Evolutionary conservation across 495 filamentous ascomycete species (phyloP).

Genomic region (Immersiella caudata): DNA sequence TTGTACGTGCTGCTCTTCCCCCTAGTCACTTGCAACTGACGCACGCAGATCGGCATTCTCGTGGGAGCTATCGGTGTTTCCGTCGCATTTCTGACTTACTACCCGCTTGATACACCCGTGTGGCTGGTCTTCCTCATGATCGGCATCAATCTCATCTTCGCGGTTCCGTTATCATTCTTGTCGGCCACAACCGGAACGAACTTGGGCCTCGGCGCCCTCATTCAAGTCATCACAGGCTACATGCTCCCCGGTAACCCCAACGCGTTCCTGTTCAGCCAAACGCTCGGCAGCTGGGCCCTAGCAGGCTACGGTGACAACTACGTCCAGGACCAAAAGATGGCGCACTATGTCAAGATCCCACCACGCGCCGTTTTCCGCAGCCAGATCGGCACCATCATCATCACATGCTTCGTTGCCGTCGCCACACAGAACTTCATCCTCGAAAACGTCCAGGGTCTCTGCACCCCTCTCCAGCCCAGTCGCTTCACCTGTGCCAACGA

Average conservation of each 20-base stretch:
- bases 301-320: slow-evolving; percentile 41
- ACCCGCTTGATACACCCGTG: slow-evolving; percentile 41
- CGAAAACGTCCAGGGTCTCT: slow-evolving; percentile 35
- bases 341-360: slow-evolving; percentile 39
- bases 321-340: slow-evolving; percentile 46
- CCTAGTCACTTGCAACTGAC: not conserved
- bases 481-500: slow-evolving; percentile 41
- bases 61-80: slow-evolving; percentile 53
- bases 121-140: slow-evolving; percentile 43
- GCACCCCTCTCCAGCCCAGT: slow-evolving; percentile 33
- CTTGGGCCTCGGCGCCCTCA: slow-evolving; percentile 35
- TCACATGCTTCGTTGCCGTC: slow-evolving; percentile 39
- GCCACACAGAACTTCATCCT: slow-evolving; percentile 38
- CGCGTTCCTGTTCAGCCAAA: slow-evolving; percentile 39
- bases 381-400: slow-evolving; percentile 40
- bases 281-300: slow-evolving; percentile 39
- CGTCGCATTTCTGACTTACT: slow-evolving; percentile 55
- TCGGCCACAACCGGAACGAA: slow-evolving; percentile 44
- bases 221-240: slow-evolving; percentile 42
- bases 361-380: slow-evolving; percentile 36
- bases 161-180: slow-evolving; percentile 42
- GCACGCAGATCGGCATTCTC: slow-evolving; percentile 36
- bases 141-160: slow-evolving; percentile 42
- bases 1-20: slow-evolving; percentile 23
- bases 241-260: slow-evolving; percentile 40